Conservation (phyloP, 805 yeast genomes). For the Candida bentonensis region DNA sequence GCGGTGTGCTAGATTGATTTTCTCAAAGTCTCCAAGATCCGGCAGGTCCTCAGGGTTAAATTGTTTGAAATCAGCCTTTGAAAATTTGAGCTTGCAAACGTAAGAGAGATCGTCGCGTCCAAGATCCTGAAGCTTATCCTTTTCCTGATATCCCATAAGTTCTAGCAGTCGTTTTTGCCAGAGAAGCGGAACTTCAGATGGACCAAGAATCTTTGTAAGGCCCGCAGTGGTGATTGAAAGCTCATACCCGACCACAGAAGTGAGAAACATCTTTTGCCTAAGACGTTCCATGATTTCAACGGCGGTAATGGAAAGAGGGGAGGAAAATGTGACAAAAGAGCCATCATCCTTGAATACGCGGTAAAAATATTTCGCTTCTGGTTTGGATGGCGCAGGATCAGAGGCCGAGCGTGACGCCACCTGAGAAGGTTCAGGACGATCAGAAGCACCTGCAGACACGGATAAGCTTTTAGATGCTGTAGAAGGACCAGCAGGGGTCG, state of each 20-base stretch:
- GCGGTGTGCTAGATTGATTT: constrained; percentile 59
- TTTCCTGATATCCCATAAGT: constrained; percentile 63
- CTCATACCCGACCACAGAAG: constrained; percentile 57
- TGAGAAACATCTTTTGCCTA: constrained; percentile 62
- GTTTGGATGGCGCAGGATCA: not conserved
- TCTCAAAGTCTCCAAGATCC: constrained; percentile 47
- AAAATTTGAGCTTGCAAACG: constrained; percentile 66
- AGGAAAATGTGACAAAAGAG: constrained; percentile 66
- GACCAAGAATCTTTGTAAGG: constrained; percentile 55
- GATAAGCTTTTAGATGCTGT: not conserved
- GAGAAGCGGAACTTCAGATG: constrained; percentile 61
- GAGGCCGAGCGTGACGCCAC: not conserved
- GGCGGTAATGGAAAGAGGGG: constrained; percentile 63
- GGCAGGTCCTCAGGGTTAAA: constrained; percentile 58
- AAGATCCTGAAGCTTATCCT: constrained; percentile 62
- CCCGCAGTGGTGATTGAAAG: constrained; percentile 65
- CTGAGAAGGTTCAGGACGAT: not conserved
- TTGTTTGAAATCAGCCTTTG: constrained; percentile 45
- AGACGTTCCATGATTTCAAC: constrained; percentile 54
- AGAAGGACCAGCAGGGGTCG: not conserved
- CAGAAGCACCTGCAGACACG: not conserved
- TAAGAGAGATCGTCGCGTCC: constrained; percentile 78
- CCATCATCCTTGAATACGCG: constrained; percentile 72
- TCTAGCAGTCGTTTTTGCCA: constrained; percentile 61
- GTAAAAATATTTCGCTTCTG: constrained; percentile 18